phyloP scores from a whole-genome alignment of 352 stramenopile species.

The Globisporangium rhizosaccharum region DNA sequence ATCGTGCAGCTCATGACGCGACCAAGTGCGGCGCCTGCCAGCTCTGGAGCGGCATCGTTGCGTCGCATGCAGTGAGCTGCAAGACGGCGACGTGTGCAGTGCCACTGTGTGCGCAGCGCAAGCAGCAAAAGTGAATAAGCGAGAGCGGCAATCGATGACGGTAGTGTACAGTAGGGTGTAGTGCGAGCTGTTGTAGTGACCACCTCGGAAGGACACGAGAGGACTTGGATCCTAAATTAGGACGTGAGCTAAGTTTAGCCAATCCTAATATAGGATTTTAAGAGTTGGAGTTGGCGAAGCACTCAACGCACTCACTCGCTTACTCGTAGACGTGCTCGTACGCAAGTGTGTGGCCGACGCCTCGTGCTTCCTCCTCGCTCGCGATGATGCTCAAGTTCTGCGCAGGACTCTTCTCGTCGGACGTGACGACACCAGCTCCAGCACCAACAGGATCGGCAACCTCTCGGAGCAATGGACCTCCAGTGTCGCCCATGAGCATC shows the following conservation, averaged over 20 bases:
- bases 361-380: neutral
- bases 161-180: constrained; percentile 1
- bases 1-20: constrained; percentile 21
- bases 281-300: no score
- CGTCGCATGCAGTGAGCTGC: constrained; percentile 27
- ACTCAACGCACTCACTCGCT: neutral
- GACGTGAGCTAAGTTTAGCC: neutral
- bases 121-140: constrained; percentile 6
- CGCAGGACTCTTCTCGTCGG: constrained; percentile 17
- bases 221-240: no score
- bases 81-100: constrained; percentile 20
- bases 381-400: constrained; percentile 55
- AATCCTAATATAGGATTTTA: neutral
- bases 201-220: no score
- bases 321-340: neutral
- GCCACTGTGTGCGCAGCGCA: constrained; percentile 29
- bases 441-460: constrained; percentile 2
- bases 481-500: no score
- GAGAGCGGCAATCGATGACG: neutral
- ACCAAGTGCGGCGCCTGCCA: constrained; percentile 49
- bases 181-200: no score
- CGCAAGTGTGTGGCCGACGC: no score
- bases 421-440: neutral
- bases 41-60: constrained; percentile 43
- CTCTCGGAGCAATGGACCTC: no score